Base-by-base conservation (phyloP, 2,329 filamentous ascomycete species). In the Alternaria triticimaculans region DNA sequence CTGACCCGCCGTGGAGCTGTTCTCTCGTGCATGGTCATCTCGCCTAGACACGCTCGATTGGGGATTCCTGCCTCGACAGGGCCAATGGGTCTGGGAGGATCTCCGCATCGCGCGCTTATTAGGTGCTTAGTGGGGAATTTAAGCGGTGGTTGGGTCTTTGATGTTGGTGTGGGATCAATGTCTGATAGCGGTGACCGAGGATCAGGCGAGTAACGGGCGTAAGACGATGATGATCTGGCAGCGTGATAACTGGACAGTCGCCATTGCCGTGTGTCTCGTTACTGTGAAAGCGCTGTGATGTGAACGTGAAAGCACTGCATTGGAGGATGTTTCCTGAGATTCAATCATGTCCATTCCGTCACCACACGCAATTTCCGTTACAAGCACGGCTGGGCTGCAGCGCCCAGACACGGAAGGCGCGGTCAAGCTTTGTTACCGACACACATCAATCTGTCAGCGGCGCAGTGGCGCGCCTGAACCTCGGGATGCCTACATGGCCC, bases 1-100 rank as follows among this genome's bases (percentile, higher is more conserved):
- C 60, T 62, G 25, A 53, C 57, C 65, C 56, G 63, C 43, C 62
- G 64, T 68, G 62, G 66, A 63, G 49, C 54, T 56, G 45, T 44
- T 51, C 28, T 25, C 41, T 55, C 48, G 63, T 33, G 28, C 43
- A 55, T 53, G 25, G 53, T 33, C 30, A 51, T 60, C 30, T 63
- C 61, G 65, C 57, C 63, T 63, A 55, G 33, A 58, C 50, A 43
- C 37, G 48, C 57, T 61, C 26, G 41, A 56, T 58, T 44, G 45
- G 51, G 50, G 48, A 51, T 12, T 48, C 25, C 50, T 28, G 62
- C 58, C 58, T 58, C 46, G 23, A 25, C 33, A 58, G 55, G 57
- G 49, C 50, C 51, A 58, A 63, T 54, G 56, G 46, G 14, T 57
- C 43, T 28, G 28, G 21, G 20, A 37, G 15, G 48, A 56, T 44